phyloP scores from a whole-genome alignment of 2,329 filamentous ascomycete genomes.

The Epichloe scottii region DNA sequence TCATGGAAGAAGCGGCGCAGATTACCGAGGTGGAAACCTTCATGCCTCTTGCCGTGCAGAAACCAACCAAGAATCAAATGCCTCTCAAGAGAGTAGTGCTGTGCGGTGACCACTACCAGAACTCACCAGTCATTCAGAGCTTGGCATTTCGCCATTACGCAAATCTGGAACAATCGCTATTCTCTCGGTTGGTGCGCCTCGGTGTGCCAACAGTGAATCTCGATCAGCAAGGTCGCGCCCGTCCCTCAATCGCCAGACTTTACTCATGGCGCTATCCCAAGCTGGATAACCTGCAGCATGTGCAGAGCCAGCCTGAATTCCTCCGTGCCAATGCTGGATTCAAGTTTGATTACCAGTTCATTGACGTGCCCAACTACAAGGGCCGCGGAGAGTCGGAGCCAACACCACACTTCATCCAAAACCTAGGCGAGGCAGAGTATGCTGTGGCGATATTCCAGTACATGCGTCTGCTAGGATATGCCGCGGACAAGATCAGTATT shows the following conservation, averaged over 20 bases:
- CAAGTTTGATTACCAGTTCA: conserved; percentile 90
- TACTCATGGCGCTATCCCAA: conserved; percentile 88
- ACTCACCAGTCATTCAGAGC: conserved; percentile 91
- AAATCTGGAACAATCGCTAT: conserved; percentile 91
- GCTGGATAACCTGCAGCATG: conserved; percentile 66
- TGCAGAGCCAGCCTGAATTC: conserved; percentile 59
- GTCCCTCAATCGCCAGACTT: conserved; percentile 73
- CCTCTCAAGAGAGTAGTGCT: conserved; percentile 79
- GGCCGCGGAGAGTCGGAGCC: conserved; percentile 80
- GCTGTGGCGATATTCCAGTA: conserved; percentile 93
- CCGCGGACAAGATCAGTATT: conserved; percentile 71
- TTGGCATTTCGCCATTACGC: conserved; percentile 89
- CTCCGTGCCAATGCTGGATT: conserved; percentile 79
- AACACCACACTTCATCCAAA: conserved; percentile 89
- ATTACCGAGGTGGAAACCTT: conserved; percentile 97
- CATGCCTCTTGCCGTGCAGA: conserved; percentile 87
- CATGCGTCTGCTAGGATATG: conserved; percentile 91
- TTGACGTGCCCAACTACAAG: conserved; percentile 89
- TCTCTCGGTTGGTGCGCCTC: conserved; percentile 78
- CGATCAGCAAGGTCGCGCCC: conserved; percentile 85
- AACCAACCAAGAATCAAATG: conserved; percentile 57
- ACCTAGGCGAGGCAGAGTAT: conserved; percentile 93
- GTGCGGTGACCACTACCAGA: conserved; percentile 92
- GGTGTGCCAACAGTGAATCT: conserved; percentile 85
- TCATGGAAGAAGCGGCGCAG: conserved; percentile 98